phyloP scores from a whole-genome alignment of 2,329 filamentous ascomycete genomes.

The Thelonectria olida region DNA sequence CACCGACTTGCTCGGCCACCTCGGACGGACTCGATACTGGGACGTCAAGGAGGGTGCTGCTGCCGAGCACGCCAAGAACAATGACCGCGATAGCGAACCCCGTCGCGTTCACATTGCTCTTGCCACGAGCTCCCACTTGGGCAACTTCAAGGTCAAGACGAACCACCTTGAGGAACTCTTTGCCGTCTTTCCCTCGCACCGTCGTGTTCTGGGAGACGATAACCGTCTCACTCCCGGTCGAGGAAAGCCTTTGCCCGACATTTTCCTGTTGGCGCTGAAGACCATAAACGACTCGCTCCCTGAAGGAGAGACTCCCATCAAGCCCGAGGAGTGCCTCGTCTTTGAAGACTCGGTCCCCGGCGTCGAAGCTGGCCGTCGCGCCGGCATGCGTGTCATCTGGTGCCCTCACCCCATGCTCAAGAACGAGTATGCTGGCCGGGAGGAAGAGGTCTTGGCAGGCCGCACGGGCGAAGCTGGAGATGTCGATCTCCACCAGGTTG shows the following conservation, averaged over 20 bases:
- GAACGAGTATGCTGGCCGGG: slow-evolving; percentile 78
- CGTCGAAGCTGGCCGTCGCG: slow-evolving; percentile 87
- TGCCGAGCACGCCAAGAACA: slow-evolving; percentile 29
- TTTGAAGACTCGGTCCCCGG: slow-evolving; percentile 97
- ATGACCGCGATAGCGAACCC: slow-evolving; percentile 32
- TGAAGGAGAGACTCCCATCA: slow-evolving; percentile 70
- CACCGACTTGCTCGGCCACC: slow-evolving; percentile 68
- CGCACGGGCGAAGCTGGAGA: slow-evolving; percentile 73
- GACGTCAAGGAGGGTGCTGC: slow-evolving; percentile 45
- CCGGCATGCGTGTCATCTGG: slow-evolving; percentile 96
- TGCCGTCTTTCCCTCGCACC: slow-evolving; percentile 71
- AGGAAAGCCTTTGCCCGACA: slow-evolving; percentile 96
- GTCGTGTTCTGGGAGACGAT: slow-evolving; percentile 88
- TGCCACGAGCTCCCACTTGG: slow-evolving; percentile 79
- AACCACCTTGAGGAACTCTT: slow-evolving; percentile 67
- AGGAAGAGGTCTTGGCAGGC: slow-evolving; percentile 85
- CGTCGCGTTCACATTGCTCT: slow-evolving; percentile 79
- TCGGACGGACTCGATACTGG: slow-evolving; percentile 64
- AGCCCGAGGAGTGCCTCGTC: slow-evolving; percentile 88
- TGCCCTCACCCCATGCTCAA: slow-evolving; percentile 83
- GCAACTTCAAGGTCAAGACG: slow-evolving; percentile 83
- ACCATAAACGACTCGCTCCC: slow-evolving; percentile 81
- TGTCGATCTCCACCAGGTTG: slow-evolving; percentile 64
- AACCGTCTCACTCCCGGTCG: slow-evolving; percentile 76
- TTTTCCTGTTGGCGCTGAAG: slow-evolving; percentile 86